These are phyloP conservation scores for Tubosaeta sp. DNA, from an alignment of 768 basidiomycete genomes.

Conservation along the genomic window DNA sequence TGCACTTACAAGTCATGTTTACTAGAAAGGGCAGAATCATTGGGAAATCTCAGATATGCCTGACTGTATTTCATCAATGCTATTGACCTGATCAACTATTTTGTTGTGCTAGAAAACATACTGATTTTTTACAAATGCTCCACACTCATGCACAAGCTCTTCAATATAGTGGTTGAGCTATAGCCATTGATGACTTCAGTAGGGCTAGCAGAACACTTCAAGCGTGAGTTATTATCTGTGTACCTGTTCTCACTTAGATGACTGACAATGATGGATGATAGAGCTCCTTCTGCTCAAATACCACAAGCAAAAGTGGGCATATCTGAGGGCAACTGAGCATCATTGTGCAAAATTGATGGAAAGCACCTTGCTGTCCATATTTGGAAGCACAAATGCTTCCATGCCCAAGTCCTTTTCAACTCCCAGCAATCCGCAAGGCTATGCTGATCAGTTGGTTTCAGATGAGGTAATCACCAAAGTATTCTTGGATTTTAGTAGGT, in stretches of 20 bases:
- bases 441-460: neutral
- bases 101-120: neutral
- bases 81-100: neutral
- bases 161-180: neutral
- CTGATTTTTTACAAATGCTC: neutral
- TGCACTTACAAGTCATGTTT: neutral
- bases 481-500: neutral
- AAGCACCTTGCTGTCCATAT: neutral
- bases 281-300: slow-evolving; percentile 2
- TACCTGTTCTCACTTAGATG: neutral
- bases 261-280: neutral
- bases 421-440: neutral
- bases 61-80: neutral
- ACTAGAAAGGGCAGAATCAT: neutral
- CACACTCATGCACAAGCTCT: neutral
- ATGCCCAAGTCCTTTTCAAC: neutral
- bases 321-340: neutral
- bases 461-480: neutral
- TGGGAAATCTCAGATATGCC: neutral
- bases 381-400: neutral
- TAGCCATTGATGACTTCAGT: neutral
- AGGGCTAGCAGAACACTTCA: neutral
- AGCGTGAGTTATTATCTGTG: neutral
- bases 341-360: neutral
- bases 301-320: neutral